Evolutionary conservation across 2,329 filamentous ascomycete genomes (phyloP), one percentile per base, ranked within the genome.

Genomic region (Fusarium aywerte): DNA sequence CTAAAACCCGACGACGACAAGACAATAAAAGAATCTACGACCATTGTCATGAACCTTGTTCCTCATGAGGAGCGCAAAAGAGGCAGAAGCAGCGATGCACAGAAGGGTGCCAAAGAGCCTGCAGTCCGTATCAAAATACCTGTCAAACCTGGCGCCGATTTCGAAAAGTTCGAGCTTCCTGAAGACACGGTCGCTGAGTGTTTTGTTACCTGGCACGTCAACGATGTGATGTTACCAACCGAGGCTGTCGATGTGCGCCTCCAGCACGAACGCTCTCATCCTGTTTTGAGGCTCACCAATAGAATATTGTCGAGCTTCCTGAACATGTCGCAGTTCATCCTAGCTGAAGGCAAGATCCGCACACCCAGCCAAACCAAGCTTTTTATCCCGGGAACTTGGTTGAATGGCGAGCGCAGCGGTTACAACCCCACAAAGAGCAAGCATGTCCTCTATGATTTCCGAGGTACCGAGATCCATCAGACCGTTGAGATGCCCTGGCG

Each of bases 381-480:
- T 11, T 20, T 16, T 7, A 18, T 73, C 13, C 62, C 71, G 3
- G 40, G 56, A 29, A 6, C 25, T n/a, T 62, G 58, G 53, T 43
- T 58, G 32, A 21, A n/a, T 31, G 59, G 21, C 27, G 51, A 18
- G 3, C 33, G 33, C 10, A 31, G 32, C 8, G 35, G 47, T 16
- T 18, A 10, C 11, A 35, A 31, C 5, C n/a, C 32, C 20, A 33
- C 43, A 9, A 27, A 42, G 4, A 21, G 52, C 48, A 50, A 23
- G 43, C 45, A 68, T 27, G 59, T 79, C 5, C 60, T 69, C 13
- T 81, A 80, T 69, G 55, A 79, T 16, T 86, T 87, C 72, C 78
- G 79, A 45, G 84, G 85, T 9, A 77, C 86, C 3, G 85, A 88
- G 68, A 77, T 87, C 36, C 84, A 82, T 43, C 83, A 83, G 58